A percentile compares a stretch with the other conserved stretches of the same genome.
Conservation (phyloP, 305 asterid genomes). For the Euphrasia arctica region DNA sequence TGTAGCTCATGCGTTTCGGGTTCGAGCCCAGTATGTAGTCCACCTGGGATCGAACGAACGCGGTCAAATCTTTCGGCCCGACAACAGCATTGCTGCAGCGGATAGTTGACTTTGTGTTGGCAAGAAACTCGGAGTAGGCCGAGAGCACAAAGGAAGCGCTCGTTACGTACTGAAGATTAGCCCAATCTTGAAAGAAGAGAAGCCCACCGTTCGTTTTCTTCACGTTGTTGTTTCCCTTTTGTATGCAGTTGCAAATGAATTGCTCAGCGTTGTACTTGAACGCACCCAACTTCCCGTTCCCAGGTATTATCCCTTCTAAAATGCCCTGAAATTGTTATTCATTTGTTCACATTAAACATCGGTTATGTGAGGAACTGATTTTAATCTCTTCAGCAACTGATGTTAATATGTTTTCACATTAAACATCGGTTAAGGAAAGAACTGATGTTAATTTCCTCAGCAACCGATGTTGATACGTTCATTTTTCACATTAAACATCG, state of each 20-base stretch:
- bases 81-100: slow-evolving; percentile 34
- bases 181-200: slow-evolving; percentile 43
- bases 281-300: slow-evolving; percentile 23
- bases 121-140: slow-evolving; percentile 38
- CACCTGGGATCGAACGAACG: slow-evolving; percentile 51
- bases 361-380: no score
- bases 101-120: slow-evolving; percentile 23
- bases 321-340: slow-evolving; percentile 28
- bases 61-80: slow-evolving; percentile 30
- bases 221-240: slow-evolving; percentile 40
- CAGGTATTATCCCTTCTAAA: slow-evolving; percentile 27
- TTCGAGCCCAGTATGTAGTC: slow-evolving; percentile 66
- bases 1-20: slow-evolving; percentile 53
- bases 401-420: no score
- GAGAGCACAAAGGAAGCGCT: slow-evolving; percentile 40
- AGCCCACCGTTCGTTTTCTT: slow-evolving; percentile 41
- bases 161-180: slow-evolving; percentile 65
- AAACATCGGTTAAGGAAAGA: no score
- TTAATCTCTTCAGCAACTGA: no score
- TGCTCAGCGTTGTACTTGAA: slow-evolving; percentile 40
- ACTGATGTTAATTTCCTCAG: no score
- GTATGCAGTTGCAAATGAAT: slow-evolving; percentile 54
- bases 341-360: no score
- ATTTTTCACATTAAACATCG: no score
- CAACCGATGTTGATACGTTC: no score